A percentile compares a stretch with the other conserved stretches of the same genome.
Conservation (phyloP, 495 filamentous ascomycete genomes). For the Penicillium coffeae region DNA sequence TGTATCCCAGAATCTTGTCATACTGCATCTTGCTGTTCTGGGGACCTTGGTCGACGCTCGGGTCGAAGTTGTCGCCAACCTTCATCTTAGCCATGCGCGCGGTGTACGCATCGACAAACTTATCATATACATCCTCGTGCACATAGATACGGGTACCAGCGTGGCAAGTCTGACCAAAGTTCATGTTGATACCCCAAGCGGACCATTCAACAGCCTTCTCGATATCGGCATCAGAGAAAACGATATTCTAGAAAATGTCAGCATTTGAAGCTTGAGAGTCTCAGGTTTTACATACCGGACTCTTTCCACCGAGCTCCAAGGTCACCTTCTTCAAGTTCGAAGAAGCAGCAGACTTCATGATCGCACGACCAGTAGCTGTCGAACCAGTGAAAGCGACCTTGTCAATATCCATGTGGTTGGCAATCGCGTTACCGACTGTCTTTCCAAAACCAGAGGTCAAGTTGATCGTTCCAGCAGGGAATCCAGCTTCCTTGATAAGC, state of each 20-base stretch:
- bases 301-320: too few species aligned
- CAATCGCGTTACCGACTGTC: slow-evolving; percentile 84
- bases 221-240: slow-evolving; percentile 94
- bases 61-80: slow-evolving; percentile 87
- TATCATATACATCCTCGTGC: slow-evolving; percentile 92
- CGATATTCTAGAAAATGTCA: slow-evolving; percentile 97
- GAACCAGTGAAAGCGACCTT: slow-evolving; percentile 99
- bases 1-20: slow-evolving; percentile 98
- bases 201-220: slow-evolving; percentile 97
- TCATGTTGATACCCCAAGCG: slow-evolving; percentile 98
- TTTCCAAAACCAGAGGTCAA: slow-evolving; percentile 90
- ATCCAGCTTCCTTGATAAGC: slow-evolving; percentile 88
- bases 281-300: too few species aligned
- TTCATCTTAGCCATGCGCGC: slow-evolving; percentile 74
- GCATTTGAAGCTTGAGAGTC: too few species aligned
- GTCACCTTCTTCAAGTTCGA: slow-evolving; percentile 99
- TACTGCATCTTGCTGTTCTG: slow-evolving; percentile 94
- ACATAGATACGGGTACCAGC: slow-evolving; percentile 94
- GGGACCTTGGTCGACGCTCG: slow-evolving; percentile 92
- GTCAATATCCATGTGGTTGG: slow-evolving; percentile 94
- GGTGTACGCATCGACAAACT: slow-evolving; percentile 87
- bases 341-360: slow-evolving; percentile 93
- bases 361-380: slow-evolving; percentile 79
- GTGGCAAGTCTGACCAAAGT: slow-evolving; percentile 98
- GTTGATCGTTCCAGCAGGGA: slow-evolving; percentile 95